Evolutionary conservation across 257 asterid species (phyloP).

Genomic region (Jaltomata sinuosa): DNA sequence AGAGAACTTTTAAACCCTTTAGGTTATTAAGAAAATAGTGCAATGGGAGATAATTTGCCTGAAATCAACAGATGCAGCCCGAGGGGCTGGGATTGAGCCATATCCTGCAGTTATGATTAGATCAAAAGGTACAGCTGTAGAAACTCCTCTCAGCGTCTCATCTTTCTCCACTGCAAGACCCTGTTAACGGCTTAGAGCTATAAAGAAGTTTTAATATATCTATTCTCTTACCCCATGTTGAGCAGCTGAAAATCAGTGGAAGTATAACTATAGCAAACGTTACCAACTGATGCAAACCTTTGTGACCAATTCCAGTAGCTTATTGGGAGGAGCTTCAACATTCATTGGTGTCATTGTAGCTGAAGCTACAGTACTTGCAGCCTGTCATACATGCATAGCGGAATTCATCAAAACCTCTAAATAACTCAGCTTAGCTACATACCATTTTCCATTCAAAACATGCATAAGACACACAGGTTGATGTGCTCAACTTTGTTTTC

Average conservation of each 20-base stretch:
- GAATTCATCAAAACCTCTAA: background rate
- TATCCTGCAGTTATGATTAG: conserved; percentile 51
- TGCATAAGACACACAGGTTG: background rate
- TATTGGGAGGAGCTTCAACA: conserved; percentile 67
- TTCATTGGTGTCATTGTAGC: conserved; percentile 82
- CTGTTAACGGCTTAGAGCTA: conserved; percentile 47
- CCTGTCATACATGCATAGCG: conserved; percentile 26
- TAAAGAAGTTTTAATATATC: background rate
- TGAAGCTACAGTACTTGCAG: conserved; percentile 78
- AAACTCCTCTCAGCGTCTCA: conserved; percentile 49
- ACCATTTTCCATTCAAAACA: background rate
- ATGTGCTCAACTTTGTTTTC: background rate
- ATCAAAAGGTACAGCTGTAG: conserved; percentile 37
- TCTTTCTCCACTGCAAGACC: conserved; percentile 91
- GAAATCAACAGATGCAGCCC: conserved; percentile 58
- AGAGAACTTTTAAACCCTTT: background rate
- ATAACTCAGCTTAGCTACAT: background rate
- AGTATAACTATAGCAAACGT: background rate
- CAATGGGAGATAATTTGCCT: conserved; percentile 28
- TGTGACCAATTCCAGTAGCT: conserved; percentile 73
- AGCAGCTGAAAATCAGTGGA: background rate
- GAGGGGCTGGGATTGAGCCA: conserved; percentile 54
- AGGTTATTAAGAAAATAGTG: background rate
- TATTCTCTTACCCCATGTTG: conserved; percentile 3
- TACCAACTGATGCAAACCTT: conserved; percentile 44